Evolutionary conservation across 208 protist genomes (phyloP).

Genomic region (Leishmania martiniquensis): DNA sequence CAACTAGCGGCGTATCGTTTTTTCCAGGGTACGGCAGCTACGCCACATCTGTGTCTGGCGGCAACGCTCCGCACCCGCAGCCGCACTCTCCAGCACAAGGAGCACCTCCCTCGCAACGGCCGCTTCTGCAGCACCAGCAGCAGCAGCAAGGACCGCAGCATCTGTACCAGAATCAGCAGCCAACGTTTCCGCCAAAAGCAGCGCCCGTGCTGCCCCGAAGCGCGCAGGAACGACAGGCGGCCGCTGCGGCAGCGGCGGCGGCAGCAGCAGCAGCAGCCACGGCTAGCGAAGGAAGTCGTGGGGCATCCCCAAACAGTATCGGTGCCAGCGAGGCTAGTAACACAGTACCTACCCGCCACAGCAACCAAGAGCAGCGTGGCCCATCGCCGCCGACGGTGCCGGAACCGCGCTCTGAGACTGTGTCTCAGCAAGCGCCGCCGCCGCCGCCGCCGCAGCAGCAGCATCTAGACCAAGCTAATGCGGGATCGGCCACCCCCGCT

Average conservation of each 20-base stretch:
- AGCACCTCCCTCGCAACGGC: conserved; percentile 12
- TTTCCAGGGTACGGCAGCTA: conserved; percentile 16
- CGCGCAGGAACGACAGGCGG: conserved; percentile 34
- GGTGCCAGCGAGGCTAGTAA: not conserved
- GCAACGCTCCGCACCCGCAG: not conserved
- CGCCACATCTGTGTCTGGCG: conserved; percentile 1
- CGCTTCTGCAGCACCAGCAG: conserved; percentile 7
- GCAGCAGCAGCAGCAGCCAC: conserved; percentile 4
- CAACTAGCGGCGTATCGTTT: conserved; percentile 10
- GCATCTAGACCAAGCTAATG: conserved; percentile 1
- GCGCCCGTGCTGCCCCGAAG: conserved; percentile 30
- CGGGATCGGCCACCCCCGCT: not conserved
- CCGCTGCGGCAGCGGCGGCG: conserved; percentile 16
- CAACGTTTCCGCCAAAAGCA: conserved; percentile 24
- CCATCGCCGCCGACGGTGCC: conserved; percentile 24
- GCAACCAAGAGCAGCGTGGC: conserved; percentile 16
- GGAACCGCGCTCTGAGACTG: conserved; percentile 23
- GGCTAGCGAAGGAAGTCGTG: conserved; percentile 1
- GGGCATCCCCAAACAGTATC: conserved; percentile 13
- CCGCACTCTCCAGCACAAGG: conserved; percentile 16
- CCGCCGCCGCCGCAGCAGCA: conserved; percentile 8
- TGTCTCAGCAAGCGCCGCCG: conserved; percentile 11
- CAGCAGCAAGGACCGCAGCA: conserved; percentile 1
- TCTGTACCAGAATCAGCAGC: conserved; percentile 8
- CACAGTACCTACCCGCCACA: not conserved